These are phyloP conservation scores for Pichia scutulata DNA, from an alignment of 805 yeast species.

Conservation along the genomic window DNA sequence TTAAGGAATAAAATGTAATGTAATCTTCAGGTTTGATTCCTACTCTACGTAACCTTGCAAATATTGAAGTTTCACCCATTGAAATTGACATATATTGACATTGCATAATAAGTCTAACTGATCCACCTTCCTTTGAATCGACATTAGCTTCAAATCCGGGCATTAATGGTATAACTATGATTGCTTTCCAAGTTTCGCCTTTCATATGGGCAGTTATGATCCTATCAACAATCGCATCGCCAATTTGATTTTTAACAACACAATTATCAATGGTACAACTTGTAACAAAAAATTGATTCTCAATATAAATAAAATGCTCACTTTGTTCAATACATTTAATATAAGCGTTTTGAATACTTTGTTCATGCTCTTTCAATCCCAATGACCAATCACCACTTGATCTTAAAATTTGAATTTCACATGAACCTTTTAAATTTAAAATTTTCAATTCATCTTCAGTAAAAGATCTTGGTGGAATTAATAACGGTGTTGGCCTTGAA, in stretches of 20 bases:
- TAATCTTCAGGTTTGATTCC: slow-evolving; percentile 89
- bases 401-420: slow-evolving; percentile 85
- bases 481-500: slow-evolving; percentile 83
- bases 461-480: slow-evolving; percentile 89
- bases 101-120: slow-evolving; percentile 94
- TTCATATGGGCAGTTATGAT: slow-evolving; percentile 81
- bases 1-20: slow-evolving; percentile 80
- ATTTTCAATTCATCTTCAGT: slow-evolving; percentile 60
- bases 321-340: slow-evolving; percentile 84
- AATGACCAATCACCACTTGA: slow-evolving; percentile 92
- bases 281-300: slow-evolving; percentile 90
- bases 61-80: slow-evolving; percentile 81
- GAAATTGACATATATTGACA: slow-evolving; percentile 93
- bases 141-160: slow-evolving; percentile 96
- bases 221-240: slow-evolving; percentile 96
- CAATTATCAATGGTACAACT: slow-evolving; percentile 83
- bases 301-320: slow-evolving; percentile 88
- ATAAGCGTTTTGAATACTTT: slow-evolving; percentile 89
- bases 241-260: slow-evolving; percentile 78
- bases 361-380: slow-evolving; percentile 78
- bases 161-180: slow-evolving; percentile 88
- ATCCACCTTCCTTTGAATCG: slow-evolving; percentile 86
- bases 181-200: slow-evolving; percentile 78
- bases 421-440: slow-evolving; percentile 66
- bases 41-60: slow-evolving; percentile 65